phyloP scores from a whole-genome alignment of 768 basidiomycete species.

The Hebeloma cylindrosporum region DNA sequence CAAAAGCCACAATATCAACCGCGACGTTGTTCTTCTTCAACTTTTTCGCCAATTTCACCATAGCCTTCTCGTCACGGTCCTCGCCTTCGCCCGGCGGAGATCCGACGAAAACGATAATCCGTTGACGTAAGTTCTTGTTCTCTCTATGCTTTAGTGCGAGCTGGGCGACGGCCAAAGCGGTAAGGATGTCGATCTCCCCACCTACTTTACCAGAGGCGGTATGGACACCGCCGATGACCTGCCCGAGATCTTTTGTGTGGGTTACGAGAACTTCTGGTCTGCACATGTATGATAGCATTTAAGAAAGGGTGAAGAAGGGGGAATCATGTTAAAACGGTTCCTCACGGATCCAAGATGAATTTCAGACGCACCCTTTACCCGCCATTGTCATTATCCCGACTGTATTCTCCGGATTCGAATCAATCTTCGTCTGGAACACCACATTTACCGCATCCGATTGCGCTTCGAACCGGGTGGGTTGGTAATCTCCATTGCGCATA shows the following conservation, averaged over 20 bases:
- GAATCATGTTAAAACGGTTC: too few relatives aligned
- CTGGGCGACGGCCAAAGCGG: conserved; percentile 91
- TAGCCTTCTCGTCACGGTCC: conserved; percentile 71
- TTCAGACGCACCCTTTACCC: conserved; percentile 71
- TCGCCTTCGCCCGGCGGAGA: conserved; percentile 72
- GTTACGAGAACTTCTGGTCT: conserved; percentile 97
- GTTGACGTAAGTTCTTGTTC: conserved; percentile 97
- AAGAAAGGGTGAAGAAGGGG: too few relatives aligned
- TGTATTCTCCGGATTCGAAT: conserved; percentile 96
- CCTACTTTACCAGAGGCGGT: conserved; percentile 68
- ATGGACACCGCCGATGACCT: conserved; percentile 82
- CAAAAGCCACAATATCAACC: conserved; percentile 87
- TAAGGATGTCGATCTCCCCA: conserved; percentile 83
- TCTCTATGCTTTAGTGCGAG: conserved; percentile 96
- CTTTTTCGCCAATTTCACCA: conserved; percentile 92
- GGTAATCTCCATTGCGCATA: conserved; percentile 94
- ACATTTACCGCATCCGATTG: conserved; percentile 90
- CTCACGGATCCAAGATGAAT: background rate
- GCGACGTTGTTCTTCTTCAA: conserved; percentile 99
- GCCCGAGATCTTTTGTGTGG: conserved; percentile 92
- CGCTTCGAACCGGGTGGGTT: conserved; percentile 83
- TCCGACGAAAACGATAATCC: conserved; percentile 92
- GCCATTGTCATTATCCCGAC: conserved; percentile 99
- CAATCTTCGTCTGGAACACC: conserved; percentile 90
- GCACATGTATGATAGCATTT: conserved; percentile 8